Evolutionary conservation across 192 early-diverging fungal genomes (phyloP).

Genomic region (Fimicolochytrium jonesii): DNA sequence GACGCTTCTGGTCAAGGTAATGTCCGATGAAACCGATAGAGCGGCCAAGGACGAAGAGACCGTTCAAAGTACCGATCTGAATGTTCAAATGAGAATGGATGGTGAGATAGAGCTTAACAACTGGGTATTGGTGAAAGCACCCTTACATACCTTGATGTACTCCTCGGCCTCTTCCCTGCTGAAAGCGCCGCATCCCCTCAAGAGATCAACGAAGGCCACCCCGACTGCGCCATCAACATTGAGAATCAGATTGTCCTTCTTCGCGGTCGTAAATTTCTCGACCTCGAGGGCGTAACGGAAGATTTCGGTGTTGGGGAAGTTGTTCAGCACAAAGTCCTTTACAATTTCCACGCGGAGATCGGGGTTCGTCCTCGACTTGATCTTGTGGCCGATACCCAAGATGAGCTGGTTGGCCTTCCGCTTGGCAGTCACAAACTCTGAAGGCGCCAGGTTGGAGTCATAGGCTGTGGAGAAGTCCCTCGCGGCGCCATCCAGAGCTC

Average conservation of each 20-base stretch:
- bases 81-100: too few relatives aligned
- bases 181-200: constrained; percentile 90
- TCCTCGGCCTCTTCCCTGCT: constrained; percentile 92
- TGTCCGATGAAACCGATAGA: constrained; percentile 97
- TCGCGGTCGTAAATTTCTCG: constrained; percentile 91
- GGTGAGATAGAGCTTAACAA: too few relatives aligned
- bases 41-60: constrained; percentile 92
- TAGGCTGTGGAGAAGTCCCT: constrained; percentile 85
- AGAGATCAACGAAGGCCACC: constrained; percentile 91
- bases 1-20: constrained; percentile 94
- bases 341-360: constrained; percentile 94
- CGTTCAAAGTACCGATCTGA: constrained; percentile 87
- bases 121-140: too few relatives aligned
- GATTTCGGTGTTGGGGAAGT: constrained; percentile 84
- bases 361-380: constrained; percentile 98
- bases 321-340: constrained; percentile 83
- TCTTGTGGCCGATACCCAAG: constrained; percentile 98
- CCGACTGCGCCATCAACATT: constrained; percentile 94
- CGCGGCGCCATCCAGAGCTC: constrained; percentile 97
- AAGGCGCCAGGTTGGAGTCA: constrained; percentile 86
- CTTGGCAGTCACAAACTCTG: constrained; percentile 93
- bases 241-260: constrained; percentile 98
- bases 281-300: constrained; percentile 92
- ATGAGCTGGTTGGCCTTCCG: constrained; percentile 96
- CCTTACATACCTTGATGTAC: too few relatives aligned